Base-by-base conservation (phyloP, 2,329 filamentous ascomycete genomes). In the Penicillium sp. region DNA sequence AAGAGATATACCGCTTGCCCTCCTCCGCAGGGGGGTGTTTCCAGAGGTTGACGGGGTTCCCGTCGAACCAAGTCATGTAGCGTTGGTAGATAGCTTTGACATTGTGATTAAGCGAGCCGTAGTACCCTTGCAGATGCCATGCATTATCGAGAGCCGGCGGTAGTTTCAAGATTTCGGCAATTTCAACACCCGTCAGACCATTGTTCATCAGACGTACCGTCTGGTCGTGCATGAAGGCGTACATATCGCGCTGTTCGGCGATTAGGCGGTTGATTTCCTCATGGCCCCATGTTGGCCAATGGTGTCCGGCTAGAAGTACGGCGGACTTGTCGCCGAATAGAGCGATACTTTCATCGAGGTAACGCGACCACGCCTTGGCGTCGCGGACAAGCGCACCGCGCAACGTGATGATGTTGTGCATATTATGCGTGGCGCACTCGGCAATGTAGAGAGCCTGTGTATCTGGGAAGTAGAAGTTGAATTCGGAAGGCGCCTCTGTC, bases 321-420 rank as follows among this genome's bases (percentile, higher is more conserved):
- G 71, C 63, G 2, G 67, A 36, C 5, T 61, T 46, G 1, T 57
- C 46, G 0, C 65, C 67, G 43, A 66, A 76, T 9, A 75, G 36
- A 8, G 57, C 61, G n/a, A 74, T 61, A 7, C 68, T 59, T 73
- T 46, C 75, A 58, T 71, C 69, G 6, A 76, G 54, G 38, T 74
- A 71, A 11, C 58, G 51, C 1, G 69, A 64, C 74, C 74, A 76
- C 2, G 60, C 62, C 27, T 71, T 66, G 1, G 73, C 65, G 47
- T 76, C 74, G 11, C 74, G 63, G 5, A 76, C 74, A 5, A 61
- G 53, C 4, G 73, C 73, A 5, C 74, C 74, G 1, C 74, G 68
- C 10, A 75, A 62, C 0, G 74, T 76, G 7, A 68, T 55, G 50
- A 76, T 69, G 49, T 76, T 77, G 56, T 76, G 73, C 55, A 76